Conservation (phyloP, 108 stramenopile genomes). For the Cylindrotheca closterium region DNA sequence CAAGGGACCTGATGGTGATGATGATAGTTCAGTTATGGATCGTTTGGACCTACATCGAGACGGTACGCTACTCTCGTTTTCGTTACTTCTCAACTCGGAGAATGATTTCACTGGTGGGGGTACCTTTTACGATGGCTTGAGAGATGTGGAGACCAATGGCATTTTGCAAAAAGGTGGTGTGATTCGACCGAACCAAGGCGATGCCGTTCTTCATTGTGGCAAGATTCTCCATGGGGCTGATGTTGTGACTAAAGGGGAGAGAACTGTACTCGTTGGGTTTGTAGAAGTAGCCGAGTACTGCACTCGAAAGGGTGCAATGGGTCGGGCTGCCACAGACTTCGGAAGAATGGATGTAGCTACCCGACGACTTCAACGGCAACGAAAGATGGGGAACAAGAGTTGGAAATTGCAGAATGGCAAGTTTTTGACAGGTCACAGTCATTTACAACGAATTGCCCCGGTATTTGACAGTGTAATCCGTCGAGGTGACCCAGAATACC, state of each 20-base stretch:
- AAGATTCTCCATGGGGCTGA: constrained; percentile 76
- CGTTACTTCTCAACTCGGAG: constrained; percentile 53
- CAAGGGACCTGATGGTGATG: constrained; percentile 22
- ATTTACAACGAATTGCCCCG: constrained; percentile 27
- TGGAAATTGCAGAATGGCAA: constrained; percentile 48
- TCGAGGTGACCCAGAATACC: constrained; percentile 45
- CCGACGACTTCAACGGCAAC: constrained; percentile 32
- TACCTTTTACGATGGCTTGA: constrained; percentile 73
- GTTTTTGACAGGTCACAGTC: constrained; percentile 37
- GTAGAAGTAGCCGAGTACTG: constrained; percentile 62
- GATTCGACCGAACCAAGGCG: constrained; percentile 48
- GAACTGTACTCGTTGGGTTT: constrained; percentile 74
- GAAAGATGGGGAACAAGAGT: constrained; percentile 18
- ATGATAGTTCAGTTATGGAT: constrained; percentile 50
- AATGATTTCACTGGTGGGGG: constrained; percentile 68
- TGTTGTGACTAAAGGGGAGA: constrained; percentile 53
- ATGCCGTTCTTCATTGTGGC: constrained; percentile 62
- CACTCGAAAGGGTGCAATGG: constrained; percentile 42
- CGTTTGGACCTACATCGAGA: constrained; percentile 71
- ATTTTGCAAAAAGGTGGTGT: constrained; percentile 43
- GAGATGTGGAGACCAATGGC: constrained; percentile 36
- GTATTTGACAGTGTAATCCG: constrained; percentile 36
- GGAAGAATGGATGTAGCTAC: constrained; percentile 72
- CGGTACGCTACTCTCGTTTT: constrained; percentile 69
- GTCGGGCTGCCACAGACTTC: constrained; percentile 55